These are phyloP conservation scores for Coemansia sp. DNA, from an alignment of 192 early-diverging fungal genomes.

Conservation along the genomic window DNA sequence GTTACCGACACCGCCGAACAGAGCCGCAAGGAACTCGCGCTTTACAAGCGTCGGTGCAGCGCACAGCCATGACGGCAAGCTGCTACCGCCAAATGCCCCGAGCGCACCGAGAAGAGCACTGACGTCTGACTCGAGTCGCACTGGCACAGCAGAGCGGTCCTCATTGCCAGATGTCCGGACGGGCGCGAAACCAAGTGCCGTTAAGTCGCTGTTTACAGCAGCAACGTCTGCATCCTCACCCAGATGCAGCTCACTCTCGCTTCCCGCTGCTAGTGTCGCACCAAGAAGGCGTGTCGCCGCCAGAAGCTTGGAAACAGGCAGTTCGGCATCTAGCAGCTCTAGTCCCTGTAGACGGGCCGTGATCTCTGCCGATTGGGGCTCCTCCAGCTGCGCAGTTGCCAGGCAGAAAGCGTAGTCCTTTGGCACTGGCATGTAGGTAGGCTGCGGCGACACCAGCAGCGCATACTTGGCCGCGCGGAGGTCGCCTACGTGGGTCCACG, in stretches of 20 bases:
- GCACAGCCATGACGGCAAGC: conserved; percentile 25
- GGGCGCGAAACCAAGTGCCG: conserved; percentile 22
- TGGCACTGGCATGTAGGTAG: conserved; percentile 18
- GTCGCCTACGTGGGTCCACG: conserved; percentile 24
- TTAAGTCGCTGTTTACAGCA: conserved; percentile 24
- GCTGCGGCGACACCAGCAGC: conserved; percentile 25
- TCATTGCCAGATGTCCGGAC: not conserved
- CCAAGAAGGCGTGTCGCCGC: conserved; percentile 25
- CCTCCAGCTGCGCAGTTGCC: conserved; percentile 5
- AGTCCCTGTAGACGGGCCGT: conserved; percentile 13
- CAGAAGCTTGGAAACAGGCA: conserved; percentile 24
- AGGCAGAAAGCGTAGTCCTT: conserved; percentile 7
- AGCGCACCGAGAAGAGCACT: conserved; percentile 13
- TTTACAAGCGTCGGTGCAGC: conserved; percentile 20
- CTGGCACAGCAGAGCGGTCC: not conserved
- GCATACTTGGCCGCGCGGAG: conserved; percentile 16
- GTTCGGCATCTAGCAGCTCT: conserved; percentile 18
- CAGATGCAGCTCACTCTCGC: conserved; percentile 10
- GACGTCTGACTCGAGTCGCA: conserved; percentile 4
- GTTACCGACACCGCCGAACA: conserved; percentile 14
- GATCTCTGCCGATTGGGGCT: conserved; percentile 1
- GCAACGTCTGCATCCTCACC: conserved; percentile 18
- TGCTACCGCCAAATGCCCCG: conserved; percentile 1
- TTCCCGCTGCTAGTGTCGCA: not conserved
- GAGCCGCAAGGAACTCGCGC: conserved; percentile 33